Conservation (phyloP, 2,329 filamentous ascomycete genomes). For the Talaromyces sp. region DNA sequence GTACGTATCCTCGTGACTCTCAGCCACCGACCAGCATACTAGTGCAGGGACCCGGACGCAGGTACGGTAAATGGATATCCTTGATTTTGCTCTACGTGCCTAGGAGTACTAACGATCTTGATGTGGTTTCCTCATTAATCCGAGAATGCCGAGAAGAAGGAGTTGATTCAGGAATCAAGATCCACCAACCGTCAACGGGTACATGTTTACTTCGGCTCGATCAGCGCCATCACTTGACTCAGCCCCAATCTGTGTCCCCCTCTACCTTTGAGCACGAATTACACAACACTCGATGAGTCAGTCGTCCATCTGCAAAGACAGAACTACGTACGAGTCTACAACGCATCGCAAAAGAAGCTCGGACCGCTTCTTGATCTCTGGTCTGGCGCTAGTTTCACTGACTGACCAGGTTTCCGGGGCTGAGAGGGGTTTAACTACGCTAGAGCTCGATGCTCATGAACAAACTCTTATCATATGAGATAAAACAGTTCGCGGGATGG, state of each 20-base stretch:
- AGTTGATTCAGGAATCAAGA: not conserved
- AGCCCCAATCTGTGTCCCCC: not conserved
- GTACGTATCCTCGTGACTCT: slow-evolving; percentile 2
- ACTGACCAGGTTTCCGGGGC: not conserved
- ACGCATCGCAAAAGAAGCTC: not conserved
- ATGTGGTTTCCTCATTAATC: too few relatives aligned
- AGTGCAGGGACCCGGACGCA: slow-evolving; percentile 15
- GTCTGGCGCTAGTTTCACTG: slow-evolving; percentile 3
- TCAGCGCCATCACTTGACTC: not conserved
- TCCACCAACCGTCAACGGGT: too few relatives aligned
- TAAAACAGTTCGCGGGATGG: not conserved
- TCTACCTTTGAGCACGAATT: not conserved
- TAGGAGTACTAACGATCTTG: too few relatives aligned
- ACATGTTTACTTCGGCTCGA: not conserved
- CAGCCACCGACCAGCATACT: not conserved
- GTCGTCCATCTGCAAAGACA: not conserved
- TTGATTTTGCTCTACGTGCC: too few relatives aligned
- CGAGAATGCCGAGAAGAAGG: not conserved
- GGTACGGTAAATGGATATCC: not conserved
- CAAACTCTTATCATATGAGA: too few relatives aligned
- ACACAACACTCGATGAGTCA: not conserved
- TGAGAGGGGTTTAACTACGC: not conserved
- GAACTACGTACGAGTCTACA: too few relatives aligned
- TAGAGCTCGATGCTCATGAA: slow-evolving; percentile 1
- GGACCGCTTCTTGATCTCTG: not conserved